A percentile compares a stretch with the other conserved stretches of the same genome.
Evolutionary conservation across 768 basidiomycete species (phyloP).

Genomic region (Kwoniella sp.): DNA sequence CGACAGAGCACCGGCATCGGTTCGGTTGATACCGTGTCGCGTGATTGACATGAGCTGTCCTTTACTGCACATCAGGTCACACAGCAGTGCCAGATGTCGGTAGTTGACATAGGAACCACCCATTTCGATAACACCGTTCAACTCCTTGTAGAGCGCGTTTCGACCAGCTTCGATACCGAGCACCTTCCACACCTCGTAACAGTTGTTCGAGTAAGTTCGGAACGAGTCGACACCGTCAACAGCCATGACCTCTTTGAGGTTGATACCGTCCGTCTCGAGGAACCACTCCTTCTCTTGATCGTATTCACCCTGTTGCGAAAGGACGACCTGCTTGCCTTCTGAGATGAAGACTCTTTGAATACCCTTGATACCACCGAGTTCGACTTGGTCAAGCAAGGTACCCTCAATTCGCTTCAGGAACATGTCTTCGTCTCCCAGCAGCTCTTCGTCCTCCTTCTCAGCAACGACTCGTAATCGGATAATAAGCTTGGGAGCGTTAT

Average conservation of each 20-base stretch:
- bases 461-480: slow-evolving; percentile 91
- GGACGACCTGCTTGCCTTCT: slow-evolving; percentile 75
- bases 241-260: slow-evolving; percentile 91
- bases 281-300: slow-evolving; percentile 75
- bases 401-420: slow-evolving; percentile 95
- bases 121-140: slow-evolving; percentile 95
- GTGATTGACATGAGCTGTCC: slow-evolving; percentile 97
- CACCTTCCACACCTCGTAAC: slow-evolving; percentile 89
- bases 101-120: slow-evolving; percentile 99
- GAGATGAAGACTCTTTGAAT: slow-evolving; percentile 93
- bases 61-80: slow-evolving; percentile 97
- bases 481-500: slow-evolving; percentile 95
- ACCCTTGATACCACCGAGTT: slow-evolving; percentile 84
- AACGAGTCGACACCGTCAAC: slow-evolving; percentile 92
- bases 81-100: slow-evolving; percentile 91
- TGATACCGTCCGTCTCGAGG: slow-evolving; percentile 94
- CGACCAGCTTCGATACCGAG: slow-evolving; percentile 97
- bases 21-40: slow-evolving; percentile 97
- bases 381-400: slow-evolving; percentile 94
- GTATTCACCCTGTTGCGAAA: slow-evolving; percentile 64
- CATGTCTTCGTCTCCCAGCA: slow-evolving; percentile 84
- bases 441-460: slow-evolving; percentile 66
- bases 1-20: slow-evolving; percentile 98
- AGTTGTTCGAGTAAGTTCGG: slow-evolving; percentile 95
- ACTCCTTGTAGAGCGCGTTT: slow-evolving; percentile 88